A percentile compares a stretch with the other conserved stretches of the same genome.
These are phyloP conservation scores for Cordyceps fumosorosea DNA, from an alignment of 2,329 filamentous ascomycete species.

Conservation along the genomic window DNA sequence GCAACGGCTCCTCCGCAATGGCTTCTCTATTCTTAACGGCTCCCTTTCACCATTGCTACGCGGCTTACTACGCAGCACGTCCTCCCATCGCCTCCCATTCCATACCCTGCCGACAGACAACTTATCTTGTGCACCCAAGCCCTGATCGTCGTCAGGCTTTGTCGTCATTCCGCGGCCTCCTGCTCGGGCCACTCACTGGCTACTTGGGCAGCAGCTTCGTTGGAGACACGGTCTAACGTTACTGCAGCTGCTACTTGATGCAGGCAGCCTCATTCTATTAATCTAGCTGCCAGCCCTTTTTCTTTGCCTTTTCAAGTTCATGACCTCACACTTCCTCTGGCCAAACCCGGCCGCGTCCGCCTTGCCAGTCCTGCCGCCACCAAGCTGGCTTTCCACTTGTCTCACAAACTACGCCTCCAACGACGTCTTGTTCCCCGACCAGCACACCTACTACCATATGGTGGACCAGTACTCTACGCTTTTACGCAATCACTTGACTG, in stretches of 20 bases:
- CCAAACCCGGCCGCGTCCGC: background rate
- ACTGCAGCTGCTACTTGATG: background rate
- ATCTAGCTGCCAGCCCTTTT: background rate
- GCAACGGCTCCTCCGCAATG: background rate
- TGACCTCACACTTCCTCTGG: background rate
- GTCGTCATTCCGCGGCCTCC: background rate
- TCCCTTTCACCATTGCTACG: background rate
- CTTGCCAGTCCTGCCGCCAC: slow-evolving; percentile 4
- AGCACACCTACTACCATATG: background rate
- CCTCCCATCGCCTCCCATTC: background rate
- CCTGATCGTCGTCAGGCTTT: background rate
- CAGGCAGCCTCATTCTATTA: background rate
- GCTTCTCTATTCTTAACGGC: background rate
- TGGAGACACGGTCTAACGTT: background rate
- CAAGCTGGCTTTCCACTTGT: slow-evolving; percentile 3
- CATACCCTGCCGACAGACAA: background rate
- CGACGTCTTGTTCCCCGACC: background rate
- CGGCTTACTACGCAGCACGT: background rate
- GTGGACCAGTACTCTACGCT: slow-evolving; percentile 7
- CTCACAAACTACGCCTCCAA: slow-evolving; percentile 6
- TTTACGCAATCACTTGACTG: slow-evolving; percentile 6
- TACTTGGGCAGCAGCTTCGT: slow-evolving; percentile 1
- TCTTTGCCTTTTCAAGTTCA: background rate
- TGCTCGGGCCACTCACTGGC: background rate
- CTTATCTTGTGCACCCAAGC: background rate